Evolutionary conservation across 140 eudicot species (phyloP).

Genomic region (Stevia rebaudiana): DNA sequence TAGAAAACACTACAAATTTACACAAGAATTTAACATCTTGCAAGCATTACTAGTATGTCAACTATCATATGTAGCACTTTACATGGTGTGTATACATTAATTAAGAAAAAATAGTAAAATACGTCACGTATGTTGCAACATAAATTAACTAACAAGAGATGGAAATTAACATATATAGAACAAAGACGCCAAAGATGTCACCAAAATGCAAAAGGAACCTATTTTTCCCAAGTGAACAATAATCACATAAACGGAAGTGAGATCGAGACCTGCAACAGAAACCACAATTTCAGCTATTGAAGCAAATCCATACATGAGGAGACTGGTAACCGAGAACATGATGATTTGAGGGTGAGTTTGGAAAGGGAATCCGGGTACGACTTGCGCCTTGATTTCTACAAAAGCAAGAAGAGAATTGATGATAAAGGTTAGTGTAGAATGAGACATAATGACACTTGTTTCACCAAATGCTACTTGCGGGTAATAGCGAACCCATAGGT

Average conservation of each 20-base stretch:
- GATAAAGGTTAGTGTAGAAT: not conserved
- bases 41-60: too few relatives aligned
- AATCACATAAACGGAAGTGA: not conserved
- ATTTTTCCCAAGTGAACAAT: not conserved
- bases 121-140: too few relatives aligned
- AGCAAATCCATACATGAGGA: not conserved
- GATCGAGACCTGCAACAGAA: not conserved
- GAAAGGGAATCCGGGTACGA: not conserved
- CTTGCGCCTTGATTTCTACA: conserved; percentile 5
- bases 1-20: too few relatives aligned
- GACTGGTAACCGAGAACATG: not conserved
- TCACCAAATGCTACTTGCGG: not conserved
- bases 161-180: not conserved
- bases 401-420: not conserved
- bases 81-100: too few relatives aligned
- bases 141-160: too few relatives aligned
- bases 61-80: too few relatives aligned
- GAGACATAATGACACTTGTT: not conserved
- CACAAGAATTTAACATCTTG: too few relatives aligned
- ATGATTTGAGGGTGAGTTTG: not conserved
- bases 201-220: conserved; percentile 9
- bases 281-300: too few relatives aligned
- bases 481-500: not conserved
- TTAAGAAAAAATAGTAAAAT: too few relatives aligned
- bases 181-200: conserved; percentile 6